Percentiles rank a stretch among this genome's conserved stretches.
Conservation (phyloP, 2,329 filamentous ascomycete species). For the Claviceps quebecensis region DNA sequence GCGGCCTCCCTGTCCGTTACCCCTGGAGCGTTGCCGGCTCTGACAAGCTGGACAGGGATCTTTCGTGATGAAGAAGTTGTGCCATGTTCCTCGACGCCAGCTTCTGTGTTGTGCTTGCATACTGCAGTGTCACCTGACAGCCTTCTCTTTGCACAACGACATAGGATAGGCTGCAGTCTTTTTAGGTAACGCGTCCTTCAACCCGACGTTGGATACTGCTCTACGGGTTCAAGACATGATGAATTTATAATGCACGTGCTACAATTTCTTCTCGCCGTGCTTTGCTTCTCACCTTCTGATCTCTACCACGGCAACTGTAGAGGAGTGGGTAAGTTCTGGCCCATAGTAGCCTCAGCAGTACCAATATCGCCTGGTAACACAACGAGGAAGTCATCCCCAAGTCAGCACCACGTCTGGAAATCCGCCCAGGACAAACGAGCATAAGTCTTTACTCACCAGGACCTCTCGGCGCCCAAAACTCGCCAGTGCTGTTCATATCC, state of each 20-base stretch:
- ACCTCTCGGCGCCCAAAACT: conserved; percentile 62
- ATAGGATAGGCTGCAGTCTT: too few relatives aligned
- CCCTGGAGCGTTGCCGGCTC: neutral
- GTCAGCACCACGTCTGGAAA: neutral
- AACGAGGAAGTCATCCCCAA: neutral
- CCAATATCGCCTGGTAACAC: conserved; percentile 45
- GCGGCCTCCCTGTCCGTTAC: neutral
- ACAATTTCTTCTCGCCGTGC: neutral
- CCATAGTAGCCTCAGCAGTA: conserved; percentile 50
- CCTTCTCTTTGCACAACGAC: too few relatives aligned
- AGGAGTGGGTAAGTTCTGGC: conserved; percentile 46
- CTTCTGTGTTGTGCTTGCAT: too few relatives aligned
- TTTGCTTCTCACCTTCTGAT: neutral
- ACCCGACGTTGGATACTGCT: too few relatives aligned
- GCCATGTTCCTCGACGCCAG: too few relatives aligned
- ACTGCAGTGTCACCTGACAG: too few relatives aligned
- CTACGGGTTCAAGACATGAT: too few relatives aligned
- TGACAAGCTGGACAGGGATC: neutral
- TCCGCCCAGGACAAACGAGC: neutral
- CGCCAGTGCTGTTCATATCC: conserved; percentile 50
- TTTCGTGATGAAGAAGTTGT: too few relatives aligned
- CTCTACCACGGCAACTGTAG: conserved; percentile 51
- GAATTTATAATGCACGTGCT: too few relatives aligned
- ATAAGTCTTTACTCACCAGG: conserved; percentile 34
- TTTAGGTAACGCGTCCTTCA: too few relatives aligned